Evolutionary conservation across 2,329 filamentous ascomycete species (phyloP), one percentile per base, ranked within the genome.

Genomic region (Polychaeton citri): DNA sequence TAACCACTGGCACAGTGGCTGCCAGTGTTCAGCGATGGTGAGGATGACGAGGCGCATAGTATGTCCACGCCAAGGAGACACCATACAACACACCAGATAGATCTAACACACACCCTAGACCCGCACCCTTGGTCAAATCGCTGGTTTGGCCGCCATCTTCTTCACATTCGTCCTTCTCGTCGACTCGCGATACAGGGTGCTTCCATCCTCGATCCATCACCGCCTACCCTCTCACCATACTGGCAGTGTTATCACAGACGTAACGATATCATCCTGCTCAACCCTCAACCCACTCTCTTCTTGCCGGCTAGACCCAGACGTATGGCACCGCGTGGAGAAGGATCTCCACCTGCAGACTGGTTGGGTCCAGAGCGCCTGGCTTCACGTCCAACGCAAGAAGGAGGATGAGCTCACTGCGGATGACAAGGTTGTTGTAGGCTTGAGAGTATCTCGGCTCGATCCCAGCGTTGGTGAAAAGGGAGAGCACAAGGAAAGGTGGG

Each of bases 241-340:
- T 30, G 86, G 86, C 44, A 72, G 81, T 40, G 77, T 93, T 51
- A 75, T 94, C 50, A 93, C 84, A 53, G 87, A 95, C 61, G 69
- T 94, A 40, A 82, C 78, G 21, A 70, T 94, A 43, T 71, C 74
- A 13, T 79, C 71, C 35, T 95, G 87, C 61, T 84, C 80, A 6
- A 70, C 70, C 9, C 50, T 90, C 35, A 90, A 87, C 35, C 64
- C 63, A 4, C 48, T 59, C 19, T 51, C 48, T 12, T 79, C 72
- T 31, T 93, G 84, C 63, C 76, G 76, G 43, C 72, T 90, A 43
- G 79, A 90, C 51, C 59, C 69, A 24, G 63, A 74, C 30, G 65
- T 72, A 43, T 95, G 87, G 87, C 77, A 84, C 48, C 79, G 82
- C 33, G 67, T 95, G 43, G 81, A 93, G 45, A 95, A 94, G 62